phyloP scores from a whole-genome alignment of 2,329 filamentous ascomycete species.

The Cordyceps farinosa region DNA sequence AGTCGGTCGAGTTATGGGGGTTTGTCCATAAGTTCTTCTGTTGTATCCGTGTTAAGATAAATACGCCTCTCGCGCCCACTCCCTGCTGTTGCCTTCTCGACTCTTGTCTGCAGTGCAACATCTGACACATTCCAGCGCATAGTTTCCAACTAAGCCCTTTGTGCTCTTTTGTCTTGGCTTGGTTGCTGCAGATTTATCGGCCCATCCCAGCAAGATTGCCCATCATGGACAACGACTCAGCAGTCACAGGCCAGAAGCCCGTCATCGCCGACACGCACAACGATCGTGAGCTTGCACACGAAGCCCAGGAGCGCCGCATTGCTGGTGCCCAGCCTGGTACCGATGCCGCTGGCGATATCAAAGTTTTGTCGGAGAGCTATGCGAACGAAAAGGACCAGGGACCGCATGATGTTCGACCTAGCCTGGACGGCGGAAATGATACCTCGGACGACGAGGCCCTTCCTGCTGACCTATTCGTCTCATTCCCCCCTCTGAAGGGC shows the following conservation, averaged over 20 bases:
- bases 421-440: conserved; percentile 25
- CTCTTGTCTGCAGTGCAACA: neutral
- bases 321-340: conserved; percentile 19
- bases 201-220: neutral
- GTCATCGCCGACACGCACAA: neutral
- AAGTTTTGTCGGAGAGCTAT: neutral
- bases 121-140: neutral
- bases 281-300: neutral
- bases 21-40: neutral
- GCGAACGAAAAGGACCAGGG: neutral
- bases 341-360: conserved; percentile 17
- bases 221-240: conserved; percentile 10
- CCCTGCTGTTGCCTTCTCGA: neutral
- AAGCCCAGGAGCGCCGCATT: neutral
- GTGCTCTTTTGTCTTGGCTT: neutral
- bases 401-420: neutral
- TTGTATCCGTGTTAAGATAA: neutral
- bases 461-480: conserved; percentile 31
- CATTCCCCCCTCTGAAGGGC: conserved; percentile 40
- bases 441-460: conserved; percentile 27
- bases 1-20: neutral
- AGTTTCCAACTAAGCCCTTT: neutral
- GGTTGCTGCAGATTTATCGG: neutral
- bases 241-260: conserved; percentile 8
- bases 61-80: neutral